A percentile compares a stretch with the other conserved stretches of the same genome.
Conservation (phyloP, 163 green algal genomes). For the Chlorella variabilis region DNA sequence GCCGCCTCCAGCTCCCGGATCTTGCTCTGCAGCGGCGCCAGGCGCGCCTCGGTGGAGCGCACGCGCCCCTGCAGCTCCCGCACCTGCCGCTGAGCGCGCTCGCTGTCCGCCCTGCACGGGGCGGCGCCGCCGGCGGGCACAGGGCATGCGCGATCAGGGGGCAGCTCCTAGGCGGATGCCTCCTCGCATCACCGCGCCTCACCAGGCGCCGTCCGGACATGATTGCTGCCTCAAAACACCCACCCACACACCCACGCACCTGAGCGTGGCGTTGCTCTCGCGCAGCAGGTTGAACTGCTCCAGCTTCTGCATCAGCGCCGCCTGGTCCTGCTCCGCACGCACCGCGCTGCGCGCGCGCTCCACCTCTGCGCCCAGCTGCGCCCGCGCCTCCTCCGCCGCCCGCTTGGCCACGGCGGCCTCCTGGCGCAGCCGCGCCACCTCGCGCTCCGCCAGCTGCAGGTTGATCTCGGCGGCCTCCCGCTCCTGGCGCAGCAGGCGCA, state of each 20-base stretch:
- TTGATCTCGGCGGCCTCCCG: slow-evolving; percentile 52
- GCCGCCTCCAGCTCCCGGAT: slow-evolving; percentile 31
- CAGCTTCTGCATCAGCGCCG: slow-evolving; percentile 33
- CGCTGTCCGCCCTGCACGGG: slow-evolving; percentile 25
- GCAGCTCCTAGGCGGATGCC: too few relatives aligned
- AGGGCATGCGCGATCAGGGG: background rate
- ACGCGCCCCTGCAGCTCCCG: slow-evolving; percentile 29
- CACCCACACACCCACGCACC: slow-evolving; percentile 11
- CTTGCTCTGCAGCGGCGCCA: slow-evolving; percentile 33
- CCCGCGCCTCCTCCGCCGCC: slow-evolving; percentile 43
- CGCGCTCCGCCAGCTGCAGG: slow-evolving; percentile 47
- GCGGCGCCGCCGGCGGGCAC: background rate
- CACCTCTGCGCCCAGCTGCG: slow-evolving; percentile 44
- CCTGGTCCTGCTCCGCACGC: slow-evolving; percentile 38
- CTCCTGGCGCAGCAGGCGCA: slow-evolving; percentile 55
- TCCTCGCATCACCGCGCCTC: too few relatives aligned
- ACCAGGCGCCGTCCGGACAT: too few relatives aligned
- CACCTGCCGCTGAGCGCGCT: slow-evolving; percentile 16
- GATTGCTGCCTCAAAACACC: too few relatives aligned
- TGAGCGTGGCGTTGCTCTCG: slow-evolving; percentile 59
- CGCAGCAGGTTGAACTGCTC: slow-evolving; percentile 54
- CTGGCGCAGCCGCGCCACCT: slow-evolving; percentile 45
- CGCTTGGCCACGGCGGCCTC: slow-evolving; percentile 30
- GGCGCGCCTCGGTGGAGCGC: slow-evolving; percentile 14
- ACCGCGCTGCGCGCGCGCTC: slow-evolving; percentile 34